Base-by-base conservation (phyloP, 2,329 filamentous ascomycete species). In the Trichoderma pleuroti region DNA sequence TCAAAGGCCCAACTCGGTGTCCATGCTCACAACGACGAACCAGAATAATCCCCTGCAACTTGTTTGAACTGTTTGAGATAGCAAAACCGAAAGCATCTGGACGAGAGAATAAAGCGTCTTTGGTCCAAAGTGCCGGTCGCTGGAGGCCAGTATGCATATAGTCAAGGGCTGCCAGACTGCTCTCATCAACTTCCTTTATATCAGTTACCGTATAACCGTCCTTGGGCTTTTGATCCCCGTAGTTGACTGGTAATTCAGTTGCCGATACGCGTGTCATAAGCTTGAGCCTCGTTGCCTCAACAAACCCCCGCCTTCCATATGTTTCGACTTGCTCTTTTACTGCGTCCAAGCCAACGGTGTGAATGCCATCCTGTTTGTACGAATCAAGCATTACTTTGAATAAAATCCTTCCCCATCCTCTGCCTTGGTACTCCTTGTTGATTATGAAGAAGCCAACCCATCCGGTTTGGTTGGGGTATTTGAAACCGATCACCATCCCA, bases 381-480 rank as follows among this genome's bases (percentile, higher is more conserved):
- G 63, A 7, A 10, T 66, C 49, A 42, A 66, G 49, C 49, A 57
- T 66, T 16, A 28, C 24, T 16, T 42, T 66, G 18, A 66, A 66
- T 7, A 57, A 18, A 30, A 12, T 21, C 2, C 32, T 18, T 4
- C 63, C 63, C 63, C 63, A 57, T 16, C 63, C 63, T 52, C 24
- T 66, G 10, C 63, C 63, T 56, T 56, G 49, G 10, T 57, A 24
- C 24, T 30, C 24, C 24, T 66, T 56, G 14, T 57, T 56, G 39
- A 66, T 21, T 16, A 66, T 66, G 32, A 66, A 57, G 32, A 66
- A 66, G 5, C 63, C 63, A n/a, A 57, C 52, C 63, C 63, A 66
- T 16, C 63, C 63, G 5, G 34, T 66, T 4, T 28, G 18, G 26
- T 66, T 66, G 6, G 34, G 32, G 24, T 57, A 57, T 7, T 56